phyloP scores from a whole-genome alignment of 306 rosid genomes.

The Biancaea sappan region DNA sequence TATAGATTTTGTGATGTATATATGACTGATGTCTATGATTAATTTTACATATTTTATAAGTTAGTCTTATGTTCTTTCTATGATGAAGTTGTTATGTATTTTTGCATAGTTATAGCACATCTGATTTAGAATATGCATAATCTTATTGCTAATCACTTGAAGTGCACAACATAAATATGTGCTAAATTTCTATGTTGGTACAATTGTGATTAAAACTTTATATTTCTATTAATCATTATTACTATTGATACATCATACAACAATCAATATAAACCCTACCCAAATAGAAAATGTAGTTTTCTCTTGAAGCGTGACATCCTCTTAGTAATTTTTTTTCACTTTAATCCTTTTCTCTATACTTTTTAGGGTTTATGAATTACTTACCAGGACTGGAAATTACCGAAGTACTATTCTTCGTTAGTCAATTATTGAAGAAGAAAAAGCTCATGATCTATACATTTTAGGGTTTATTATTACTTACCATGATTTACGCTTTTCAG shows the following conservation, averaged over 20 bases:
- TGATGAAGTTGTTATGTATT: not conserved
- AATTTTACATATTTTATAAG: conserved; percentile 12
- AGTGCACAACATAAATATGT: not conserved
- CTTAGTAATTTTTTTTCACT: too few relatives aligned
- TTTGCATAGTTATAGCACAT: not conserved
- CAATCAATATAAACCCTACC: not conserved
- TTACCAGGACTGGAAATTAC: too few relatives aligned
- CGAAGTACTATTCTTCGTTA: too few relatives aligned
- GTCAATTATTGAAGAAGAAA: too few relatives aligned
- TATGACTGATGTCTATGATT: conserved; percentile 1
- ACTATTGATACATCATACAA: not conserved
- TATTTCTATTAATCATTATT: not conserved
- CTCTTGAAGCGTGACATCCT: too few relatives aligned
- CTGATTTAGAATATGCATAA: conserved; percentile 15
- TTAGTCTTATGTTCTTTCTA: not conserved
- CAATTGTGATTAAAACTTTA: not conserved
- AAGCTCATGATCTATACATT: too few relatives aligned
- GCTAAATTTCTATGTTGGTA: not conserved
- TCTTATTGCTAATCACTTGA: conserved; percentile 5
- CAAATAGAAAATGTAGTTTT: conserved; percentile 20
- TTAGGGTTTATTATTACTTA: too few relatives aligned
- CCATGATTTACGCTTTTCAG: too few relatives aligned
- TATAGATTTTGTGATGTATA: not conserved
- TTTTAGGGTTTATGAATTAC: too few relatives aligned
- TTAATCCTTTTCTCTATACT: too few relatives aligned